Conservation (phyloP, 176 grass and related monocot genomes). For the Musa beccarii region DNA sequence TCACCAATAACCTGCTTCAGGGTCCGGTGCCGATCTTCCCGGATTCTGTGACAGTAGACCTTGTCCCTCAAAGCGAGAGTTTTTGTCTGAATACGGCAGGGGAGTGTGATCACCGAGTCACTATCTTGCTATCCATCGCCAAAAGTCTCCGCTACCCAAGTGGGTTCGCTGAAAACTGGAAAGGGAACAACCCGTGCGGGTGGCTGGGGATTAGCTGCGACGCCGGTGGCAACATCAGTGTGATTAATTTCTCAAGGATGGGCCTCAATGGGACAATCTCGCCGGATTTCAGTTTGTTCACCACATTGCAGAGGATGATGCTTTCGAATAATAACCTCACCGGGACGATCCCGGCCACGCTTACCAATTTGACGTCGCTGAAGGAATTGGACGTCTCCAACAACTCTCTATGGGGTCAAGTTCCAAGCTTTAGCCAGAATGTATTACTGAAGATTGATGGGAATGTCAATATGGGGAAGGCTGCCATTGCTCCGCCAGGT, state of each 20-base stretch:
- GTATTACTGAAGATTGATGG: slow-evolving; percentile 1
- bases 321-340: slow-evolving; percentile 18
- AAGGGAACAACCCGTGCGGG: slow-evolving; percentile 16
- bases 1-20: slow-evolving; percentile 33
- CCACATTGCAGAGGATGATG: slow-evolving; percentile 12
- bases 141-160: neutral
- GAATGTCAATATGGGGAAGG: slow-evolving; percentile 11
- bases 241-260: slow-evolving; percentile 8
- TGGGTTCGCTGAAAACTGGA: slow-evolving; percentile 4
- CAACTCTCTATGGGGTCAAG: slow-evolving; percentile 13
- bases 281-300: slow-evolving; percentile 1
- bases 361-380: slow-evolving; percentile 4
- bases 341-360: slow-evolving; percentile 3
- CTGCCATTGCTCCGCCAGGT: neutral
- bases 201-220: slow-evolving; percentile 16
- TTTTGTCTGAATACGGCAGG: slow-evolving; percentile 8
- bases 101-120: slow-evolving; percentile 4
- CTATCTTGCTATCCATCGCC: slow-evolving; percentile 12
- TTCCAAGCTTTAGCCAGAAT: slow-evolving; percentile 9
- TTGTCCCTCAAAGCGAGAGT: neutral
- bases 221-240: neutral
- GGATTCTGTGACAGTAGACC: neutral
- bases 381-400: slow-evolving; percentile 19
- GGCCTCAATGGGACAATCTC: slow-evolving; percentile 14
- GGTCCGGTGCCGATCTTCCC: slow-evolving; percentile 25